phyloP scores from a whole-genome alignment of 2,329 filamentous ascomycete species.

The Fusarium transvaalense region DNA sequence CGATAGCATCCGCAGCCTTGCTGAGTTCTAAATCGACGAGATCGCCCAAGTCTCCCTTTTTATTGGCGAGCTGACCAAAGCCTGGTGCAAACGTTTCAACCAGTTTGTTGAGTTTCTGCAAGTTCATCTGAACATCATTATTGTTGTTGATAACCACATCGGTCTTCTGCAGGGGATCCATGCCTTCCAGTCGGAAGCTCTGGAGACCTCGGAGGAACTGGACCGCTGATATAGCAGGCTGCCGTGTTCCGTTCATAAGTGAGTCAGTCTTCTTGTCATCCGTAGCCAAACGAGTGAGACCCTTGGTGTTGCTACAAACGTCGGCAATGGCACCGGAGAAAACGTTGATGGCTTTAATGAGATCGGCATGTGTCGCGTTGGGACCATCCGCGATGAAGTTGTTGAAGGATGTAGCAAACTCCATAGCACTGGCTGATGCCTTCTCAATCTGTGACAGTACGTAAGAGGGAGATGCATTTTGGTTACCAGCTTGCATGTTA shows the following conservation, averaged over 20 bases:
- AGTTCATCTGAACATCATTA: constrained; percentile 92
- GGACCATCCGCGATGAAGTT: constrained; percentile 98
- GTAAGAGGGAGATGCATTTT: constrained; percentile 94
- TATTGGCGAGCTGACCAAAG: constrained; percentile 81
- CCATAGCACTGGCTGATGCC: constrained; percentile 91
- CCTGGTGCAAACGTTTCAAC: constrained; percentile 93
- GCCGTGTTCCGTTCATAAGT: constrained; percentile 83
- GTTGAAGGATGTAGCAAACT: constrained; percentile 98
- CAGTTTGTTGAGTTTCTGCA: constrained; percentile 93
- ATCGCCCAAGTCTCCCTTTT: constrained; percentile 89
- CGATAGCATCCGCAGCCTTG: constrained; percentile 95
- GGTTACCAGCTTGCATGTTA: constrained; percentile 97
- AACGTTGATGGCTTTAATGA: constrained; percentile 92
- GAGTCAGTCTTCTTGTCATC: constrained; percentile 96
- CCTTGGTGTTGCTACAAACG: constrained; percentile 96
- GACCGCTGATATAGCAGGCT: constrained; percentile 87
- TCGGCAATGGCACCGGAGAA: constrained; percentile 93
- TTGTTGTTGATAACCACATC: constrained; percentile 98
- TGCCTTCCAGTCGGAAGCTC: constrained; percentile 91
- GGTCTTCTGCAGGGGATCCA: constrained; percentile 92
- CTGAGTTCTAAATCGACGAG: constrained; percentile 91
- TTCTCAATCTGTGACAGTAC: constrained; percentile 98
- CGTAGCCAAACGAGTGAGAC: constrained; percentile 89
- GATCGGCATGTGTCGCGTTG: constrained; percentile 87
- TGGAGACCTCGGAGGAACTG: constrained; percentile 95